Base-by-base conservation (phyloP, 306 rosid genomes). In the Casuarina glauca region DNA sequence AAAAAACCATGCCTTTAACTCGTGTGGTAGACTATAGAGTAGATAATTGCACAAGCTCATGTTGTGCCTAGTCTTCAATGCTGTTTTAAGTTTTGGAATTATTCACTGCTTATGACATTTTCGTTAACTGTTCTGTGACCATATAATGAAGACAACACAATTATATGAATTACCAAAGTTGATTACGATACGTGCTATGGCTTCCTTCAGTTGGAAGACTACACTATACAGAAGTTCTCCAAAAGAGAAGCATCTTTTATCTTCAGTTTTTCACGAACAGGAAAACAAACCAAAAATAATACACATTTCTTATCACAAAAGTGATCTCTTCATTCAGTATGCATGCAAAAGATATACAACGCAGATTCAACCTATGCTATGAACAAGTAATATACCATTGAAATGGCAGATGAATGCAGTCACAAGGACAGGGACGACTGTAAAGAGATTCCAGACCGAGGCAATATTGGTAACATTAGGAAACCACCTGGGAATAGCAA, bases 341-440 rank as follows among this genome's bases (percentile, higher is more conserved):
- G 71, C 32, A 66, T 17, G 50, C 67, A 64, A 73, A 73, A 69
- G 48, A 64, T 32, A 51, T 20, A 78, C n/a, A 72, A 20, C 42
- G 58, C 54, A 79, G 77, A 10, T 63, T 41, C 57, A 32, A 49
- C 9, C 6, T 35, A 55, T 63, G 26, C 0, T 42, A 41, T 42
- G 54, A 75, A 73, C 63, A 73, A 76, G 68, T 16, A 53, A 26
- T 60, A 57, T 87, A 88, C 96, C 91, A 71, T 90, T 90, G 80
- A 45, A 90, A 76, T 90, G 93, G 77, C 96, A 90, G 78, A 90
- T 91, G 73, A 88, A 90, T 46, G 93, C 91, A 13, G 93, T 90
- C 74, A 90, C 96, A 78, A 90, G 84, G 79, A 90, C 87, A 17
- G 96, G 96, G 75, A 84, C 86, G 79, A 85, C 90, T 4, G 96